Evolutionary conservation across 1,284 basidiomycete species (phyloP), one percentile per base, ranked within the genome.

Genomic region (Leccinum griseonigrum): DNA sequence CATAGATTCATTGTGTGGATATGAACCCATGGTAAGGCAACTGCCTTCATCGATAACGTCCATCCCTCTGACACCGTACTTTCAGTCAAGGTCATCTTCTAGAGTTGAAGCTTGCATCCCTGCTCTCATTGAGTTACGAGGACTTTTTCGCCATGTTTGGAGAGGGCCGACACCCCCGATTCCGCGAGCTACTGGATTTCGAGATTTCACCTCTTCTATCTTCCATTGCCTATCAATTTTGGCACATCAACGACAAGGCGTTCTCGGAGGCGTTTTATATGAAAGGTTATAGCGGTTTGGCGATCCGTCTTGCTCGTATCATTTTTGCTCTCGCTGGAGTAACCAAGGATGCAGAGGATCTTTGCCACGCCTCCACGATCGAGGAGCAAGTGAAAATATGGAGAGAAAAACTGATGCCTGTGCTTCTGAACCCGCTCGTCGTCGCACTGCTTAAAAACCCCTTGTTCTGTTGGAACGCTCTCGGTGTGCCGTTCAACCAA

Each of bases 401-500:
- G 90, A 74, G 76, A 55, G 78, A 76, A 56, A 82, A 80, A 60
- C 71, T 93, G 8, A 79, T 87, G 60, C 87, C 86, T 2, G 83
- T 90, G 28, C 72, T 94, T 36, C 77, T 92, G 60, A 90, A 90
- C 71, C 83, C 83, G 31, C 69, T 86, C 31, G 84, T 92, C 64
- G 82, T 88, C 64, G 78, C 82, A 4, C 78, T 92, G 65, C 76
- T 92, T 54, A 84, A 82, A 60, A 86, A 79, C 57, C 85, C 85
- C 13, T 71, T 83, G 48, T 93, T 94, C 75, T 86, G 90, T 64
- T 94, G 92, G 92, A 92, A 92, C 68, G 90, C 91, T 0, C 78
- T 94, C 14, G 91, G 91, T 36, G 90, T 94, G 2, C 91, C 91
- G 2, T 78, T 82, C 67, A 91, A 91, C 72, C 91, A 94, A 77